phyloP scores from a whole-genome alignment of 345 rosid genomes.

The Salix suchowensis region DNA sequence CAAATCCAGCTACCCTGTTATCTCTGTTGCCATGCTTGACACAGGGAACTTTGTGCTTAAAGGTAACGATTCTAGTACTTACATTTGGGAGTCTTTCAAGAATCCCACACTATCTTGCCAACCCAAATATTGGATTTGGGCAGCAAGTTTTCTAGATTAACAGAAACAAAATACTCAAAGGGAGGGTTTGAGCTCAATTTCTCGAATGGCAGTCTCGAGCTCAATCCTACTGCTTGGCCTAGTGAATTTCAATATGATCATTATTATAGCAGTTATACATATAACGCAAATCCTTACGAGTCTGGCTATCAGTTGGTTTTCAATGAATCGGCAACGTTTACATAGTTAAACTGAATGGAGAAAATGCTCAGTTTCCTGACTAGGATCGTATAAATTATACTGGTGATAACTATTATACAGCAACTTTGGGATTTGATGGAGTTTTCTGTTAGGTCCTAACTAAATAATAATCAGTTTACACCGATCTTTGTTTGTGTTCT shows the following conservation, averaged over 20 bases:
- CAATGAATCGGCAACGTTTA: conserved; percentile 4
- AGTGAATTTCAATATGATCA: not conserved
- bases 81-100: conserved; percentile 39
- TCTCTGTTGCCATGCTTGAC: conserved; percentile 23
- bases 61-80: not conserved
- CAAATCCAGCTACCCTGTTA: not conserved
- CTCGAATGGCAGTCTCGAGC: conserved; percentile 11
- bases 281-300: not conserved
- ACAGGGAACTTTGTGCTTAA: conserved; percentile 37
- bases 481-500: no score
- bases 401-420: conserved; percentile 16
- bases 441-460: not conserved
- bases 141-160: conserved; percentile 2
- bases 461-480: no score
- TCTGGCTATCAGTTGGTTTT: conserved; percentile 9
- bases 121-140: conserved; percentile 26
- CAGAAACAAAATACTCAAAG: conserved; percentile 15
- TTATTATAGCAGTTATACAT: conserved; percentile 19
- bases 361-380: conserved; percentile 6
- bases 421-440: conserved; percentile 26
- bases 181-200: conserved; percentile 23
- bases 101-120: conserved; percentile 42
- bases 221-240: conserved; percentile 19
- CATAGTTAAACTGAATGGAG: not conserved
- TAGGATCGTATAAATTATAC: not conserved